Conservation (phyloP, 768 basidiomycete species). For the Lanmaoa pseudosensibilis region DNA sequence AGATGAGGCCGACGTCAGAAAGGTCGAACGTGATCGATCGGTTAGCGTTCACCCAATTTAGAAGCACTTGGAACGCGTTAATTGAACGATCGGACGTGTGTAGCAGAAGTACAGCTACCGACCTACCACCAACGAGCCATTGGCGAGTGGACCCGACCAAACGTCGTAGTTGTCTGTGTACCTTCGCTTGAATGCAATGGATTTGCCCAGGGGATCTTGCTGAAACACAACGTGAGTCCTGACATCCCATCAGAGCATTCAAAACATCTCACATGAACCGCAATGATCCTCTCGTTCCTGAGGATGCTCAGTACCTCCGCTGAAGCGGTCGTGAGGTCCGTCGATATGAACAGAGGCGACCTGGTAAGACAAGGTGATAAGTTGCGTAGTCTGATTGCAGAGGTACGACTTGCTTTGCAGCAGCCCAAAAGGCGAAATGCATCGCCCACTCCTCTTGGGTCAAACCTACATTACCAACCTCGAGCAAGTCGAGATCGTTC, state of each 20-base stretch:
- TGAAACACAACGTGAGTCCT: neutral
- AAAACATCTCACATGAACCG: conserved; percentile 2
- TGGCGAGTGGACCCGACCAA: conserved; percentile 6
- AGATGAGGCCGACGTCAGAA: neutral
- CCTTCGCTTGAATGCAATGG: conserved; percentile 6
- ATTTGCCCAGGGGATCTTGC: conserved; percentile 15
- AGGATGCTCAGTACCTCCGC: conserved; percentile 2
- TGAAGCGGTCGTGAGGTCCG: conserved; percentile 2
- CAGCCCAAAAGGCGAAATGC: conserved; percentile 17
- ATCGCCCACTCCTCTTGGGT: conserved; percentile 23
- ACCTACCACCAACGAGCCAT: conserved; percentile 6
- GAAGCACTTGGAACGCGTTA: neutral
- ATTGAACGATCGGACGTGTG: neutral
- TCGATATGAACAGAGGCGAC: conserved; percentile 16
- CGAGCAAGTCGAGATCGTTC: conserved; percentile 56
- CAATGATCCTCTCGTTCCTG: conserved; percentile 6
- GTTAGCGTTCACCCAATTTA: conserved; percentile 2
- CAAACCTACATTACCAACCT: conserved; percentile 49
- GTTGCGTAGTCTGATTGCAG: too few relatives aligned
- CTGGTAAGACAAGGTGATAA: neutral
- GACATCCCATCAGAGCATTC: neutral
- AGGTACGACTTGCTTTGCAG: conserved; percentile 4
- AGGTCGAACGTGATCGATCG: conserved; percentile 4
- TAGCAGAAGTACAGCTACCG: neutral
- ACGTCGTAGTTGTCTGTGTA: conserved; percentile 12